Percentiles rank a stretch among this genome's conserved stretches.
phyloP scores from a whole-genome alignment of 192 early-diverging fungal genomes.

The Coemansia sp. region DNA sequence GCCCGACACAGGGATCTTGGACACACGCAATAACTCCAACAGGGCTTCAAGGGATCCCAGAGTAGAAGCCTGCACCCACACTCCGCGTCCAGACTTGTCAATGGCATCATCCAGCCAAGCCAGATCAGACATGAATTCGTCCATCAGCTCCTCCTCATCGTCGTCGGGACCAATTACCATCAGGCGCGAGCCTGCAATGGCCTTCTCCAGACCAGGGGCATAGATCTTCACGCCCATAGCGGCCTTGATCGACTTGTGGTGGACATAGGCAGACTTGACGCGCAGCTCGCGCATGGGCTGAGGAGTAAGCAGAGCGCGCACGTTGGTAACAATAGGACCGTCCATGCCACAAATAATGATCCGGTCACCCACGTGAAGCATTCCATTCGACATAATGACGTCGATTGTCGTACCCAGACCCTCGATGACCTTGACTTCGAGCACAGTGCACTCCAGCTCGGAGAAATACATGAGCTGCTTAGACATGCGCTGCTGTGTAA shows the following conservation, averaged over 20 bases:
- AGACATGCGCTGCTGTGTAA: conserved; percentile 94
- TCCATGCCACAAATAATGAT: conserved; percentile 88
- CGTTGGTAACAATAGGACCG: conserved; percentile 91
- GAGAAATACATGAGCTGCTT: conserved; percentile 94
- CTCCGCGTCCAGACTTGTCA: conserved; percentile 86
- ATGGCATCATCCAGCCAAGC: conserved; percentile 73
- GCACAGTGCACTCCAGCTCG: conserved; percentile 94
- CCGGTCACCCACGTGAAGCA: conserved; percentile 91
- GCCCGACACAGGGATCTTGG: conserved; percentile 95
- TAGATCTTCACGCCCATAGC: conserved; percentile 96
- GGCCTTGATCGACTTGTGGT: conserved; percentile 97
- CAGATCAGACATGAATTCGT: conserved; percentile 95
- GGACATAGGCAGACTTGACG: conserved; percentile 94
- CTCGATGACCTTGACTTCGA: conserved; percentile 99
- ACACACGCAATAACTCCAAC: conserved; percentile 85
- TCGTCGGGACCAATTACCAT: conserved; percentile 93
- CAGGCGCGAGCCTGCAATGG: conserved; percentile 95
- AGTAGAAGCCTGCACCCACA: conserved; percentile 98
- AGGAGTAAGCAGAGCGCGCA: conserved; percentile 97
- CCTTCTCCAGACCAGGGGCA: conserved; percentile 92
- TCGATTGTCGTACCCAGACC: conserved; percentile 98
- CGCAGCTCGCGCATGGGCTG: conserved; percentile 97
- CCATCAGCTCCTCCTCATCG: conserved; percentile 93
- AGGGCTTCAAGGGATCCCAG: conserved; percentile 97
- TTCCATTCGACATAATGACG: conserved; percentile 93